Evolutionary conservation across 148 eudicot genomes (phyloP).

Genomic region (Rhododendron griersonianum): DNA sequence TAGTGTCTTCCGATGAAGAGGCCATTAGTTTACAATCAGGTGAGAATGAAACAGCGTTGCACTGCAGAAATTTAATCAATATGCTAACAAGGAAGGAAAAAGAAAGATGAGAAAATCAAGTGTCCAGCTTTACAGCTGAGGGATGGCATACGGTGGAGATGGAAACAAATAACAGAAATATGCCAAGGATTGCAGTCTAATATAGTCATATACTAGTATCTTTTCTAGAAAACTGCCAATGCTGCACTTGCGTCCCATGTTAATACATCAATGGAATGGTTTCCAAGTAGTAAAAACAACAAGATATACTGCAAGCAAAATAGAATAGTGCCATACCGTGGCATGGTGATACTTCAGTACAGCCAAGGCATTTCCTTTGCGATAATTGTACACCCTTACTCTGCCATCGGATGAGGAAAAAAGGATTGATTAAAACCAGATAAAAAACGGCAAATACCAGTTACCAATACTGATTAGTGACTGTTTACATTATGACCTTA

Average conservation of each 20-base stretch:
- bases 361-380: constrained; percentile 80
- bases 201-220: background rate
- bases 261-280: background rate
- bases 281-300: background rate
- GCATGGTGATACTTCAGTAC: constrained; percentile 52
- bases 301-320: background rate
- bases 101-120: background rate
- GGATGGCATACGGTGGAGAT: background rate
- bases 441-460: background rate
- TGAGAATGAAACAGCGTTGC: constrained; percentile 12
- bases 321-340: background rate
- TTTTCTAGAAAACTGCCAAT: background rate
- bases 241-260: background rate
- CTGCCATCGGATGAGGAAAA: constrained; percentile 31
- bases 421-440: background rate
- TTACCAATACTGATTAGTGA: background rate
- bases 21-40: constrained; percentile 16
- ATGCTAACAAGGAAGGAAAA: background rate
- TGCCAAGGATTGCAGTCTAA: background rate
- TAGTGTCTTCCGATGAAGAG: constrained; percentile 14
- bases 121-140: background rate
- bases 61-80: constrained; percentile 3
- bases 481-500: background rate
- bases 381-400: constrained; percentile 73
- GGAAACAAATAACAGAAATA: background rate